Base-by-base conservation (phyloP, 768 basidiomycete species). In the Xanthoconium purpureum region DNA sequence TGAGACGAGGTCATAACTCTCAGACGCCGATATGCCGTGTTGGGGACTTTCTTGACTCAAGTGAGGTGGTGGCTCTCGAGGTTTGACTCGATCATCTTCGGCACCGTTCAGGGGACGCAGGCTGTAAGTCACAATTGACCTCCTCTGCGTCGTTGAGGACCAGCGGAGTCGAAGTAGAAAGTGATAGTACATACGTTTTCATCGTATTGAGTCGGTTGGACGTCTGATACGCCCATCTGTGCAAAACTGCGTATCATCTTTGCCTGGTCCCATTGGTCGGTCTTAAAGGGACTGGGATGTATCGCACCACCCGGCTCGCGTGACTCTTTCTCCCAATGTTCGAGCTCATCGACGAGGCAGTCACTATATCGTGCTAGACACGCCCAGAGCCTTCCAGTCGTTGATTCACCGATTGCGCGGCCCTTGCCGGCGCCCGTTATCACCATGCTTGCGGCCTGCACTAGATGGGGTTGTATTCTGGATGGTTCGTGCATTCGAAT, bases 181-280 rank as follows among this genome's bases (percentile, higher is more conserved):
- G 17, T 32, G 11, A 48, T 17, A 6, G 30, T 30, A 45, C 68
- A 5, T 56, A 69, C 68, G 18, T n/a, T 47, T 10, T 33, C 57
- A 13, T 38, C 18, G 14, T 58, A 51, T 39, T 29, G 52, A 12
- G 18, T 20, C 0, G 50, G 17, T 29, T 48, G 51, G 5, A 56
- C 29, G 7, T 70, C 71, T 14, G 68, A 62, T 6, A 69, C 65
- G 6, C 81, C 83, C 71, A 93, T 71, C 58, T 80, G 78, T 2
- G 88, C 87, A 72, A 92, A 93, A 55, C 80, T 81, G 49, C 78
- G 73, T 47, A 93, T 84, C 91, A 93, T 92, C 77, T 92, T 93
- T 54, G 70, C 71, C 45, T 72, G 77, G 68, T 94, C 91, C 87
- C 88, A 91, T 60, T 64, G 76, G 12, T 79, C 85, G 42, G 72